Conservation (phyloP, 2,329 filamentous ascomycete genomes). For the Cladosporium colombiae region DNA sequence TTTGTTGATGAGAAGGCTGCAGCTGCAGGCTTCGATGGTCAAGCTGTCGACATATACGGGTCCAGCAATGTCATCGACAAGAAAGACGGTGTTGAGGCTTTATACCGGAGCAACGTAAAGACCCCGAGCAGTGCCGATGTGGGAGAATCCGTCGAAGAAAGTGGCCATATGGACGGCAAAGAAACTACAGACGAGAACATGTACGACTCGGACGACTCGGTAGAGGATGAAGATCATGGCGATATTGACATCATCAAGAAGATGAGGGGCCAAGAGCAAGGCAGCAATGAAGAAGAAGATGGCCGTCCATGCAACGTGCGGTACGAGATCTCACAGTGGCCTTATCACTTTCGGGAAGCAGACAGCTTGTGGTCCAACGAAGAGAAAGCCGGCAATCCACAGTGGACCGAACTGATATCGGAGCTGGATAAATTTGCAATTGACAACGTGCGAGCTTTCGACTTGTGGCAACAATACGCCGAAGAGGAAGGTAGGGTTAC, state of each 20-base stretch:
- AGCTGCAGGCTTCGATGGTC: not conserved
- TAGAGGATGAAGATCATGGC: slow-evolving; percentile 17
- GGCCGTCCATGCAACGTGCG: slow-evolving; percentile 1
- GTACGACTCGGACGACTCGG: slow-evolving; percentile 20
- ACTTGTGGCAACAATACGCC: slow-evolving; percentile 13
- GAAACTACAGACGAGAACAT: not conserved
- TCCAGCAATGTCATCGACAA: not conserved
- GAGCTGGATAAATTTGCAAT: slow-evolving; percentile 24
- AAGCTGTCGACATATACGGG: not conserved
- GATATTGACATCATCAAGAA: slow-evolving; percentile 9
- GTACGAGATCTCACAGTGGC: slow-evolving; percentile 24
- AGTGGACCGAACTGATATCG: slow-evolving; percentile 23
- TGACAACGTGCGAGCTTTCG: slow-evolving; percentile 17
- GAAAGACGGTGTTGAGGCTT: not conserved
- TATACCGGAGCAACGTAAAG: not conserved
- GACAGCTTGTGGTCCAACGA: slow-evolving; percentile 23
- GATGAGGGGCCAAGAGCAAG: slow-evolving; percentile 9
- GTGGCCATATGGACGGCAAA: not conserved
- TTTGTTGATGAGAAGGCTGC: not conserved
- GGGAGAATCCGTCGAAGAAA: not conserved
- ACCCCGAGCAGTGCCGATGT: not conserved
- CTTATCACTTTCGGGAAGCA: slow-evolving; percentile 22
- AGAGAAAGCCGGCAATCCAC: slow-evolving; percentile 19
- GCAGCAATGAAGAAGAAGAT: slow-evolving; percentile 2
- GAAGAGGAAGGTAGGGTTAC: not conserved